A percentile compares a stretch with the other conserved stretches of the same genome.
These are phyloP conservation scores for Pseudogymnoascus sp. DNA, from an alignment of 2,329 filamentous ascomycete genomes.

Conservation along the genomic window DNA sequence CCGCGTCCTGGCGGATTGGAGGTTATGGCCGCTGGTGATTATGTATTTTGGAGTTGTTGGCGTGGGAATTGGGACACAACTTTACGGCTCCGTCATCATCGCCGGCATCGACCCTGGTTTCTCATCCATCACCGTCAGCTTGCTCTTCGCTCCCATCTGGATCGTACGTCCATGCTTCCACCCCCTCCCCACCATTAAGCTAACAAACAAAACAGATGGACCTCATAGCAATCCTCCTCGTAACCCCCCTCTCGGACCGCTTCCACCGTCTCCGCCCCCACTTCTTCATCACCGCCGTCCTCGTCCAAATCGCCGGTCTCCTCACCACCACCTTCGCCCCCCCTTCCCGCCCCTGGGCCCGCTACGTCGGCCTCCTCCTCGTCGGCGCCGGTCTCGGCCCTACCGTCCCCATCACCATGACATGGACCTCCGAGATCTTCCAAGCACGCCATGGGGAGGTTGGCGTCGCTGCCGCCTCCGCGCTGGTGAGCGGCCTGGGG, in stretches of 20 bases:
- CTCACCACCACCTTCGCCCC: constrained; percentile 71
- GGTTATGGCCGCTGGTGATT: constrained; percentile 74
- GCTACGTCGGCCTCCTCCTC: constrained; percentile 83
- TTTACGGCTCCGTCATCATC: constrained; percentile 84
- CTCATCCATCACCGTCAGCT: constrained; percentile 67
- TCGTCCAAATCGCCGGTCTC: constrained; percentile 76
- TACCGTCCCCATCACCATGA: constrained; percentile 89
- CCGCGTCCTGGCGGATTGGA: constrained; percentile 73
- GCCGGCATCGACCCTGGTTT: constrained; percentile 67
- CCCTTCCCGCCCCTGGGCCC: constrained; percentile 64
- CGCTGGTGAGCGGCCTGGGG: constrained; percentile 78
- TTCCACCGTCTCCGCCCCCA: constrained; percentile 74
- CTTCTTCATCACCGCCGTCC: constrained; percentile 72
- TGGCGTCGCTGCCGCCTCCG: constrained; percentile 78
- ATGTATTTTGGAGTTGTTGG: constrained; percentile 97
- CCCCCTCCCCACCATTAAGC: neutral
- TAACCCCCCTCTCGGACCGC: constrained; percentile 80
- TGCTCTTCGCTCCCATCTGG: constrained; percentile 89
- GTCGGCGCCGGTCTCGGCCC: constrained; percentile 87
- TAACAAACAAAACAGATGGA: constrained; percentile 57
- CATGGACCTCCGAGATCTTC: constrained; percentile 88
- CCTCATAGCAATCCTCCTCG: constrained; percentile 74
- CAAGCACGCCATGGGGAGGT: constrained; percentile 85
- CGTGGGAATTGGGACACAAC: constrained; percentile 83
- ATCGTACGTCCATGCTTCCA: constrained; percentile 51